Base-by-base conservation (phyloP, 768 basidiomycete species). In the Auriscalpium microsporum region DNA sequence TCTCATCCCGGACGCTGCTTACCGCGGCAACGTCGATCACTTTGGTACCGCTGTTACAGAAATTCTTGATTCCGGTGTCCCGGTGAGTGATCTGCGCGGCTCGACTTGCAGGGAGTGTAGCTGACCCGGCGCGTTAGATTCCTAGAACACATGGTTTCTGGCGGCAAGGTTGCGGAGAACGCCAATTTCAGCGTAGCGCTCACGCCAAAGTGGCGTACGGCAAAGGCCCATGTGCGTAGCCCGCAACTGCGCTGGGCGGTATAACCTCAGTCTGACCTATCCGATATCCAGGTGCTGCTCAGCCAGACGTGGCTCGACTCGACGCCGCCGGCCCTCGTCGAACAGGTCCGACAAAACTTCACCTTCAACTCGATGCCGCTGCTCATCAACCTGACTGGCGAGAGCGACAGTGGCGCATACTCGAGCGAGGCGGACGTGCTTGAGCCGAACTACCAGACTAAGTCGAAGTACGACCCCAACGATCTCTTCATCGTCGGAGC, bases 131-230 rank as follows among this genome's bases (percentile, higher is more conserved):
- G 14, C 4, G 14, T 13, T 4, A 14, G 38, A 2, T 17, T 23
- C 14, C 11, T 33, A 10, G n/a, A 7, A 8, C 28, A 57, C 37
- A 54, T 36, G 23, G 17, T 55, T 28, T 19, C n/a, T 7, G 11
- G 45, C 68, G 68, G 71, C 11, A 58, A 67, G 61, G 71, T 74
- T 3, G 54, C 73, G 9, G 62, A 64, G 37, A 73, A 72, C 55
- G 68, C 67, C 9, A 34, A 68, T 23, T 62, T 73, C 13, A 60
- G 62, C 19, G 67, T 63, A 13, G 70, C 72, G 17, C 60, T 73
- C 21, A 62, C 63, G 45, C 71, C 71, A 5, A 68, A 64, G 21
- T 73, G 73, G 73, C 58, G 72, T 52, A 65, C 63, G 2, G 72
- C 73, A 0, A 73, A 73, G 59, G 65, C 67, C 33, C 72, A 71